These are phyloP conservation scores for Mesembryanthemum crystallinum DNA, from an alignment of 148 eudicot genomes.

Conservation along the genomic window DNA sequence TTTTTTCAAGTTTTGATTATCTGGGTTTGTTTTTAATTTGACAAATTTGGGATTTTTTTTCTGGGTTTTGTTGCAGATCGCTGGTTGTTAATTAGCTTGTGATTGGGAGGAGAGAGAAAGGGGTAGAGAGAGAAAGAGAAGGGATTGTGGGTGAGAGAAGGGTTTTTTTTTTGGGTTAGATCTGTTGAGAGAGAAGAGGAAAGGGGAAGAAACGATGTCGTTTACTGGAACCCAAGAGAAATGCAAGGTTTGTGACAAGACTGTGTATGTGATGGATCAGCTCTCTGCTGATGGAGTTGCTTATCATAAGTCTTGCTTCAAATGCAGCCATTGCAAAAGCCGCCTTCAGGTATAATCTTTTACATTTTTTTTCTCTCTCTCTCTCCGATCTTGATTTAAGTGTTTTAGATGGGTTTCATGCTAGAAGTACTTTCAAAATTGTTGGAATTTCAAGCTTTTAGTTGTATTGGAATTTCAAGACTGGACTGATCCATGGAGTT, in stretches of 20 bases:
- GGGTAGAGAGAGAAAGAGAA: background rate
- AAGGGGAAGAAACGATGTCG: constrained; percentile 44
- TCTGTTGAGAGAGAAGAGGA: constrained; percentile 12
- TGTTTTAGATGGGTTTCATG: constrained; percentile 1
- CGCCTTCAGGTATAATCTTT: constrained; percentile 56
- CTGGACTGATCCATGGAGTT: background rate
- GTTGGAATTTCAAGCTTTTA: background rate
- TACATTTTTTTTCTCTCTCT: background rate
- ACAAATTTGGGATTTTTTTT: constrained; percentile 1
- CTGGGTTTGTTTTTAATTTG: background rate
- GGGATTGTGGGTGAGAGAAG: constrained; percentile 4
- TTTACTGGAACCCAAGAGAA: constrained; percentile 77
- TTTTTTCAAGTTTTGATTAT: background rate
- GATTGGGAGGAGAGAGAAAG: constrained; percentile 16
- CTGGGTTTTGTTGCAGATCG: constrained; percentile 29
- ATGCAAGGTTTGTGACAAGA: constrained; percentile 91
- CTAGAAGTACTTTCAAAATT: background rate
- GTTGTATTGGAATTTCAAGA: background rate
- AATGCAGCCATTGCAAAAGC: constrained; percentile 79
- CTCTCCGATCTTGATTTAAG: background rate
- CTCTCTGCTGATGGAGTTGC: constrained; percentile 72
- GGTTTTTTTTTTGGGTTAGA: background rate
- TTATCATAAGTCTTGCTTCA: constrained; percentile 86
- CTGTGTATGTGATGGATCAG: constrained; percentile 76
- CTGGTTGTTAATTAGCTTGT: constrained; percentile 6